A percentile compares a stretch with the other conserved stretches of the same genome.
These are phyloP conservation scores for Microcyclospora tardicrescens DNA, from an alignment of 2,329 filamentous ascomycete genomes.

Conservation along the genomic window DNA sequence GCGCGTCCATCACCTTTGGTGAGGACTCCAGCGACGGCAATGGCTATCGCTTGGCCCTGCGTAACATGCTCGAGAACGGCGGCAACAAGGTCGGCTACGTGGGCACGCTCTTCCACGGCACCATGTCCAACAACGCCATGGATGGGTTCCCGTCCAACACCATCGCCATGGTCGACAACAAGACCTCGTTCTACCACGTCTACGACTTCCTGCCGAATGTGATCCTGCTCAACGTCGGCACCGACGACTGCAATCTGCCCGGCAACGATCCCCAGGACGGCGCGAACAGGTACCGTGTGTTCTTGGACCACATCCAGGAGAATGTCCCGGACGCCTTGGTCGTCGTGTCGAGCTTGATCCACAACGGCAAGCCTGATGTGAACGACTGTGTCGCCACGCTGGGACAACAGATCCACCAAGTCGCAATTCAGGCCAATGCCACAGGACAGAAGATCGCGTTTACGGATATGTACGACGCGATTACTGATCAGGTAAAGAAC, in stretches of 20 bases:
- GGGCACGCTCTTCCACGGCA: slow-evolving; percentile 3
- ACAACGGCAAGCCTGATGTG: slow-evolving; percentile 1
- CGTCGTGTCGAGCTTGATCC: neutral
- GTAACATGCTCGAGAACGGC: slow-evolving; percentile 2
- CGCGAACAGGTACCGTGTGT: neutral
- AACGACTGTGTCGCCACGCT: slow-evolving; percentile 1
- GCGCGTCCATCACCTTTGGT: slow-evolving; percentile 30
- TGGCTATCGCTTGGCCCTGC: slow-evolving; percentile 4
- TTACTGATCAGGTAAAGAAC: neutral
- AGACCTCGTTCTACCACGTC: slow-evolving; percentile 1
- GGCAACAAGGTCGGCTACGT: slow-evolving; percentile 3
- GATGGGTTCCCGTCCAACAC: slow-evolving; percentile 3
- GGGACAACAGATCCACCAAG: neutral
- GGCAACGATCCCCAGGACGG: neutral
- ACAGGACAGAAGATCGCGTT: slow-evolving; percentile 2
- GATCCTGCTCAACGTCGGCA: slow-evolving; percentile 2
- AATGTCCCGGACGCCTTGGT: slow-evolving; percentile 1
- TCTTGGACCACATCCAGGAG: slow-evolving; percentile 1
- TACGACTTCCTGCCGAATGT: slow-evolving; percentile 3
- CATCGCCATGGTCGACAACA: slow-evolving; percentile 2
- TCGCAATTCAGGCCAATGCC: neutral
- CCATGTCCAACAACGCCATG: slow-evolving; percentile 4
- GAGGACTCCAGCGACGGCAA: slow-evolving; percentile 6
- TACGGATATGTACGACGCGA: slow-evolving; percentile 1
- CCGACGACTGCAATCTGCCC: slow-evolving; percentile 2